Conservation (phyloP, 2,329 filamentous ascomycete species). For the Ophiocordyceps camponoti-rufipedis region DNA sequence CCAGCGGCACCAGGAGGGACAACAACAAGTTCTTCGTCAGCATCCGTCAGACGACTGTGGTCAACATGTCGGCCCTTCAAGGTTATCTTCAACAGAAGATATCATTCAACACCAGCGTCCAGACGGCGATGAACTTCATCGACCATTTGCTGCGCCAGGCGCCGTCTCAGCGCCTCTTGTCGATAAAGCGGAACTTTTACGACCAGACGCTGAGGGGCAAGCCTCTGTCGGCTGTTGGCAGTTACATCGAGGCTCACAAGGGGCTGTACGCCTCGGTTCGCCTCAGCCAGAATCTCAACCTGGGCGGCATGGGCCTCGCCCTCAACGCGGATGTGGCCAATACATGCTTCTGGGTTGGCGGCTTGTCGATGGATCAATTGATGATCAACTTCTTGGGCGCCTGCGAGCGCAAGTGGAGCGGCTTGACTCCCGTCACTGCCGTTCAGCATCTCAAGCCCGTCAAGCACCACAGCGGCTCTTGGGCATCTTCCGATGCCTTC, state of each 20-base stretch:
- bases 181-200: slow-evolving; percentile 77
- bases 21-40: slow-evolving; percentile 36
- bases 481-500: slow-evolving; percentile 30
- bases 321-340: slow-evolving; percentile 89
- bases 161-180: slow-evolving; percentile 48
- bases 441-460: slow-evolving; percentile 17
- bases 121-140: slow-evolving; percentile 75
- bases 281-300: slow-evolving; percentile 36
- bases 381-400: slow-evolving; percentile 15
- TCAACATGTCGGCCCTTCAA: slow-evolving; percentile 49
- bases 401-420: slow-evolving; percentile 11
- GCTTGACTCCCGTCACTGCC: slow-evolving; percentile 10
- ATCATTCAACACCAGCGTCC: slow-evolving; percentile 45
- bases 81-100: slow-evolving; percentile 45
- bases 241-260: slow-evolving; percentile 61
- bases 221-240: slow-evolving; percentile 32
- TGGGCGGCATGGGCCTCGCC: slow-evolving; percentile 43
- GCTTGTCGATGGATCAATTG: slow-evolving; percentile 20
- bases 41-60: slow-evolving; percentile 44
- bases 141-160: slow-evolving; percentile 74
- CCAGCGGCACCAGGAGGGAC: slow-evolving; percentile 12
- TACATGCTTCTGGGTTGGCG: slow-evolving; percentile 60
- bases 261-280: slow-evolving; percentile 79
- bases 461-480: slow-evolving; percentile 7
- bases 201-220: slow-evolving; percentile 26